Percentiles rank a stretch among this genome's conserved stretches.
Evolutionary conservation across 345 rosid species (phyloP).

Genomic region (Citrus australasica): DNA sequence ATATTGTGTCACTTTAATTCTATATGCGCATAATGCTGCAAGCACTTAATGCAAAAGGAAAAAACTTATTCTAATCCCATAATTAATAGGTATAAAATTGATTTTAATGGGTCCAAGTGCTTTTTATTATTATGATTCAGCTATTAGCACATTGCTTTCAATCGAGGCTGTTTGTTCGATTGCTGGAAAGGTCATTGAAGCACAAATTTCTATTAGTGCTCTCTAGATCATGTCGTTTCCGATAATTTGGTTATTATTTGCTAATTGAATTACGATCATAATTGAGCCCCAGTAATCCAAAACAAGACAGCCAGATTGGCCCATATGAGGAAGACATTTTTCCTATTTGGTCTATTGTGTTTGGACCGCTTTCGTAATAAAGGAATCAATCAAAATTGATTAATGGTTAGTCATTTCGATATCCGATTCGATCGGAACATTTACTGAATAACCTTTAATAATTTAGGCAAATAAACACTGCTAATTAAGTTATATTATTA

Average conservation of each 20-base stretch:
- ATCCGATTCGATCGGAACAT: not conserved
- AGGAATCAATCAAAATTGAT: not conserved
- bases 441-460: not conserved
- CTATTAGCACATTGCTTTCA: slow-evolving; percentile 9
- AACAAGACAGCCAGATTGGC: not conserved
- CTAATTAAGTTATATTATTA: not conserved
- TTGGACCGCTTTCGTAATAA: not conserved
- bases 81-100: slow-evolving; percentile 9
- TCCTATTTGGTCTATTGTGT: not conserved
- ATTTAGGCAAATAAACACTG: too few relatives aligned
- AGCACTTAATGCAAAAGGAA: too few relatives aligned
- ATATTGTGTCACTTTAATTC: too few relatives aligned
- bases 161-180: not conserved
- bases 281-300: not conserved
- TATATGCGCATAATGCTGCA: too few relatives aligned
- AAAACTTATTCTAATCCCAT: not conserved
- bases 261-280: not conserved
- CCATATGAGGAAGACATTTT: not conserved
- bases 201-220: not conserved
- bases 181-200: not conserved
- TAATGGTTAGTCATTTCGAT: slow-evolving; percentile 3
- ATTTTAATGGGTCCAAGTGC: slow-evolving; percentile 18
- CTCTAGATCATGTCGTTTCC: not conserved
- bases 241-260: not conserved
- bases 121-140: not conserved